Base-by-base conservation (phyloP, 345 rosid genomes). In the Citrus glauca region DNA sequence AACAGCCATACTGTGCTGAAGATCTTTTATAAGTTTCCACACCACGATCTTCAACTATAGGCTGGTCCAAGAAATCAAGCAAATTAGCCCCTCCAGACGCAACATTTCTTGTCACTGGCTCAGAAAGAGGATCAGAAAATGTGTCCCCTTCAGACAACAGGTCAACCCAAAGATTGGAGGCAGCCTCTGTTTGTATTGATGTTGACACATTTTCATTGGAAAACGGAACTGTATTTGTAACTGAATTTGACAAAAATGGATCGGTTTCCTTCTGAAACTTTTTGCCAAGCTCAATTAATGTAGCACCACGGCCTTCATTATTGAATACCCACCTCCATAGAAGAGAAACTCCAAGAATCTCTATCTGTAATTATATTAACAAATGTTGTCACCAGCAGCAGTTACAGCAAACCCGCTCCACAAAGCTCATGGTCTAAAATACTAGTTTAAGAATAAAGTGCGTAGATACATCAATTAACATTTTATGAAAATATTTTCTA, bases 311-410 rank as follows among this genome's bases (percentile, higher is more conserved):
- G 68, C 89, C 93, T 81, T 91, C 87, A 55, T 90, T 77, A 66
- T 83, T 78, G 67, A 91, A 90, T 57, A 87, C 80, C 64, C 85
- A 87, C 66, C 78, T 81, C 98, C 99, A 96, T 35, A 98, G 98
- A 79, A 96, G 97, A 85, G 97, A 89, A 83, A 90, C 88, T 80
- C 98, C 99, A 42, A 96, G 97, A 85, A 96, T 82, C 88, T 94
- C 99, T 78, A 96, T 86, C 99, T 96, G 91, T 76, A 68, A 76
- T 75, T 83, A 70, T 80, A 80, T 80, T 77, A 32, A 76, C 33
- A 57, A 66, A 37, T 50, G n/a, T 77, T 71, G 77, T 76, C 37
- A 71, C 60, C 66, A 42, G 64, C 48, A 75, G 69, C 63, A 71
- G 42, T 72, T 27, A 72, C 59, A 37, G 74, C 66, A 71, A 79